These are phyloP conservation scores for Vicia sativa DNA, from an alignment of 306 rosid species.

Conservation along the genomic window DNA sequence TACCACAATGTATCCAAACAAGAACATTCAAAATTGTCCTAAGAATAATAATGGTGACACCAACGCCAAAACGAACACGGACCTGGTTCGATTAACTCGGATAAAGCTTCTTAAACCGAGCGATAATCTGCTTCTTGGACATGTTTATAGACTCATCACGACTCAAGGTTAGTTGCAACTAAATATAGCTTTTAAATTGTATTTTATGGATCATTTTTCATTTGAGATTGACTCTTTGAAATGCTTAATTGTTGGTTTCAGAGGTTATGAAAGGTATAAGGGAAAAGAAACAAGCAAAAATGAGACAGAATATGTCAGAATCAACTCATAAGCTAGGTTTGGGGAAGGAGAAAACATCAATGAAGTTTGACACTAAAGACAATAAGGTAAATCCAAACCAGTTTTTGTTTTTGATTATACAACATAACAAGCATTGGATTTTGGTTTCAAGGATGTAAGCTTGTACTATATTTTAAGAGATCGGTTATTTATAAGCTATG, in stretches of 20 bases:
- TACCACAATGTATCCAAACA: slow-evolving; percentile 59
- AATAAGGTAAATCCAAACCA: slow-evolving; percentile 47
- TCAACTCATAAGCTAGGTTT: slow-evolving; percentile 45
- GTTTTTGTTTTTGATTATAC: neutral
- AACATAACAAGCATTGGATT: neutral
- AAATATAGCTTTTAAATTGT: neutral
- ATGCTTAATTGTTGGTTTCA: slow-evolving; percentile 37
- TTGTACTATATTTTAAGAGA: neutral
- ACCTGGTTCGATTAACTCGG: slow-evolving; percentile 67
- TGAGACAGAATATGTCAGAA: slow-evolving; percentile 51
- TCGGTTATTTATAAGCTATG: neutral
- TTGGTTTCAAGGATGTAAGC: slow-evolving; percentile 3
- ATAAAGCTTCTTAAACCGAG: slow-evolving; percentile 93
- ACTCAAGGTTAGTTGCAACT: slow-evolving; percentile 63
- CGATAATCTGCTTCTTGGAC: slow-evolving; percentile 82
- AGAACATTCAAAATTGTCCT: slow-evolving; percentile 13
- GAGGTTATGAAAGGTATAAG: slow-evolving; percentile 78
- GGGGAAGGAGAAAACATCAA: slow-evolving; percentile 38
- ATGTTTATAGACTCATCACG: slow-evolving; percentile 83
- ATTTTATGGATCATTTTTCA: neutral
- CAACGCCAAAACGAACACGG: neutral
- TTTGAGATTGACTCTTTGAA: slow-evolving; percentile 21
- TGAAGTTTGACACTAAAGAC: slow-evolving; percentile 47
- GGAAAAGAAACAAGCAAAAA: slow-evolving; percentile 80
- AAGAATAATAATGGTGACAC: slow-evolving; percentile 8